Conservation (phyloP, 129 eudicot genomes). For the Centella asiatica region DNA sequence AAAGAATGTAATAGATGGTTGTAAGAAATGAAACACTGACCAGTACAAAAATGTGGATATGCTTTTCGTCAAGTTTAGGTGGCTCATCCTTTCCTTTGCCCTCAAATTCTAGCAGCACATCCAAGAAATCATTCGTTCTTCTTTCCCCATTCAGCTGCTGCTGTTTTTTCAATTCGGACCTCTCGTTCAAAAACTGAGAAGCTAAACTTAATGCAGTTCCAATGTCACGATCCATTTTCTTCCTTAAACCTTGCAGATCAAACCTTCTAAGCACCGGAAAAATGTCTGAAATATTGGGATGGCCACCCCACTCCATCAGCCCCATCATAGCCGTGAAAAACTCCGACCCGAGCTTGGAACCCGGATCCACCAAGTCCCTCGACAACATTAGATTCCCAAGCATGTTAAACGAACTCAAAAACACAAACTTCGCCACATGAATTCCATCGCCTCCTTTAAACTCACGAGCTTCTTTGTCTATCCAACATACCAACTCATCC, state of each 20-base stretch:
- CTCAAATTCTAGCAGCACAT: slow-evolving; percentile 21
- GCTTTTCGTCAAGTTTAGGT: slow-evolving; percentile 5
- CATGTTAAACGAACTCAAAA: slow-evolving; percentile 12
- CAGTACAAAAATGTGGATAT: slow-evolving; percentile 17
- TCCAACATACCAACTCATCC: background rate
- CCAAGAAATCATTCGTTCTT: slow-evolving; percentile 23
- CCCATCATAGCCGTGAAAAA: slow-evolving; percentile 7
- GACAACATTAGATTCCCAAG: slow-evolving; percentile 21
- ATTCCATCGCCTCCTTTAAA: slow-evolving; percentile 15
- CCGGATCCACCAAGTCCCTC: slow-evolving; percentile 19
- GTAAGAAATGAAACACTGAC: background rate
- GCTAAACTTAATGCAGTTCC: slow-evolving; percentile 10
- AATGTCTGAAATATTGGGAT: slow-evolving; percentile 8
- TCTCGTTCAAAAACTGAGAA: slow-evolving; percentile 13
- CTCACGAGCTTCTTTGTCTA: slow-evolving; percentile 1
- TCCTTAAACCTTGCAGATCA: slow-evolving; percentile 17
- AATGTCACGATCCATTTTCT: slow-evolving; percentile 22
- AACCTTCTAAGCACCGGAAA: slow-evolving; percentile 10
- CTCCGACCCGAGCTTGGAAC: slow-evolving; percentile 9
- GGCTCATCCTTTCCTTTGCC: slow-evolving; percentile 24
- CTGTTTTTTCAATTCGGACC: slow-evolving; percentile 1
- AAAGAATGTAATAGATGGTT: background rate
- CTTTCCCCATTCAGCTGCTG: background rate
- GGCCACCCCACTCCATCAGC: slow-evolving; percentile 14
- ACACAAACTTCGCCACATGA: slow-evolving; percentile 10